Percentiles rank a stretch among this genome's conserved stretches.
phyloP scores from a whole-genome alignment of 169 alveolate species.

The Eimeria tenella region DNA sequence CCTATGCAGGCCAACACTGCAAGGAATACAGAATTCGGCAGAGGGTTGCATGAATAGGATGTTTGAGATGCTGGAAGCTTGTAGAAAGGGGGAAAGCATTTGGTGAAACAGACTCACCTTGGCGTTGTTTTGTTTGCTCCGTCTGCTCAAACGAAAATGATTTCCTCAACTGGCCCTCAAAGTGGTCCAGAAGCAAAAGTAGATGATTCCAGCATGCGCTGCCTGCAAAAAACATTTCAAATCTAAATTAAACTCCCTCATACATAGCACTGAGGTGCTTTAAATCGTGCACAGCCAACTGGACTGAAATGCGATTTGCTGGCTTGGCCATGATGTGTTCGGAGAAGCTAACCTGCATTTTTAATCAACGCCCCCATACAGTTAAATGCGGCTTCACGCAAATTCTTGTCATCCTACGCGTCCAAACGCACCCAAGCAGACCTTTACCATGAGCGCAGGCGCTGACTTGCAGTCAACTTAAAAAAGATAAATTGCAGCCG shows the following conservation, averaged over 20 bases:
- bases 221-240: conserved; percentile 37
- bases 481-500: background rate
- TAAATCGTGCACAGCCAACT: background rate
- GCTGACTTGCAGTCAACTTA: no score
- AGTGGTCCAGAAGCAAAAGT: conserved; percentile 68
- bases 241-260: background rate
- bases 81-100: background rate
- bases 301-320: background rate
- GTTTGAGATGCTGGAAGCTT: background rate
- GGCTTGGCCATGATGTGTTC: background rate
- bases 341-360: conserved; percentile 62
- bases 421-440: background rate
- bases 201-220: conserved; percentile 69
- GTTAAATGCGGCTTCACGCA: conserved; percentile 80
- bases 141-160: conserved; percentile 73
- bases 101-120: conserved; percentile 33
- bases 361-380: conserved; percentile 74
- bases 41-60: no score
- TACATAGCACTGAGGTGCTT: background rate
- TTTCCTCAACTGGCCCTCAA: conserved; percentile 68
- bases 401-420: conserved; percentile 76
- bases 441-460: background rate
- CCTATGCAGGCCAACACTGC: no score
- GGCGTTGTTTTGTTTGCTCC: conserved; percentile 75
- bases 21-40: no score